Conservation (phyloP, 352 stramenopile species). For the Plasmopara viticola region DNA sequence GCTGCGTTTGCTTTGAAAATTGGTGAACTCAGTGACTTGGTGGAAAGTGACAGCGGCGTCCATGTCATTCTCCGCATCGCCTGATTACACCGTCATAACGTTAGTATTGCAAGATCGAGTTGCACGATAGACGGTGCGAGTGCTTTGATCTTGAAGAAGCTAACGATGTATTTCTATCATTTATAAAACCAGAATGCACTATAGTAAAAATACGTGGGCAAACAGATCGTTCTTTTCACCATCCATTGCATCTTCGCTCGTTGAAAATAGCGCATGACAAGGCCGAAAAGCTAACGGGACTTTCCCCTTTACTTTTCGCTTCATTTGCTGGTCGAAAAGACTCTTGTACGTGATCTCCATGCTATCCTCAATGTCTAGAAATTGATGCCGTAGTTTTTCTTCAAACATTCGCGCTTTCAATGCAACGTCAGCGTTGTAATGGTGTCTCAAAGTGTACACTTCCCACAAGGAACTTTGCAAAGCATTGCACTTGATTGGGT, state of each 20-base stretch:
- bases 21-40: constrained; percentile 90
- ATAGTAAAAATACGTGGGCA: constrained; percentile 68
- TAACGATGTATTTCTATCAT: constrained; percentile 15
- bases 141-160: too few relatives aligned
- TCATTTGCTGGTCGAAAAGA: constrained; percentile 73
- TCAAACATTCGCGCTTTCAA: constrained; percentile 89
- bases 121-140: background rate
- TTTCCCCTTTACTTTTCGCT: constrained; percentile 76
- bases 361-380: constrained; percentile 64
- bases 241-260: constrained; percentile 7
- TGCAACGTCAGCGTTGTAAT: constrained; percentile 93
- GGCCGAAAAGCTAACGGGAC: constrained; percentile 67
- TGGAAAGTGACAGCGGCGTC: constrained; percentile 94
- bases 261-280: constrained; percentile 50
- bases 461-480: constrained; percentile 96
- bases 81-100: constrained; percentile 28
- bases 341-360: constrained; percentile 80
- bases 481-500: constrained; percentile 65
- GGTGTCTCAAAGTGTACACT: constrained; percentile 88
- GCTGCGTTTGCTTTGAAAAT: constrained; percentile 89
- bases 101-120: constrained; percentile 7
- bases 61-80: constrained; percentile 94
- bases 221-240: constrained; percentile 45
- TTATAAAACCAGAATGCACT: constrained; percentile 18
- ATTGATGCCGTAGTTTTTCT: constrained; percentile 72